Evolutionary conservation across 2,329 filamentous ascomycete genomes (phyloP).

Genomic region (Daldinia eschscholtzii): DNA sequence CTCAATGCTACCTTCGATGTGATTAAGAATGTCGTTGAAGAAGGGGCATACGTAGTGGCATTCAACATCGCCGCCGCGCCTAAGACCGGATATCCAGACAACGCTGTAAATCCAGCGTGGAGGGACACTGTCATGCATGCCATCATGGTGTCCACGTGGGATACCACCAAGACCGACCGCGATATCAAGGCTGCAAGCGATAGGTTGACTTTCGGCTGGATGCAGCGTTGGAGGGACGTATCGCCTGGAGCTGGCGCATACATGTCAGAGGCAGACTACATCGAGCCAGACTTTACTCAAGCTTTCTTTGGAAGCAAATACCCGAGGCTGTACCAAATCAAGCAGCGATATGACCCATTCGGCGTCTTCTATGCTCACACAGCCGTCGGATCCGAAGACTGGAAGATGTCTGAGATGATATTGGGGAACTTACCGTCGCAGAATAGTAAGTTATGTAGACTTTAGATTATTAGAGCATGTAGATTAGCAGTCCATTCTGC

Average conservation of each 20-base stretch:
- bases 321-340: conserved; percentile 41
- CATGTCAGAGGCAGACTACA: conserved; percentile 47
- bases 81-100: conserved; percentile 42
- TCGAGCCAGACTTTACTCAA: conserved; percentile 46
- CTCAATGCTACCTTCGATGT: conserved; percentile 50
- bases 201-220: conserved; percentile 50
- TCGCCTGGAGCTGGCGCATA: conserved; percentile 44
- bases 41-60: conserved; percentile 38
- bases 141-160: conserved; percentile 50
- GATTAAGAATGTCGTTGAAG: conserved; percentile 51
- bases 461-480: conserved; percentile 25
- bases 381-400: conserved; percentile 47
- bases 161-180: conserved; percentile 33
- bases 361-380: conserved; percentile 47
- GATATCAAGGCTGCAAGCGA: conserved; percentile 48
- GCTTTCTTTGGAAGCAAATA: conserved; percentile 48
- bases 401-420: conserved; percentile 43
- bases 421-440: conserved; percentile 42
- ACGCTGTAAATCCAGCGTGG: conserved; percentile 59
- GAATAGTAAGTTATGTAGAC: conserved; percentile 42
- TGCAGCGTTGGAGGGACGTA: conserved; percentile 49
- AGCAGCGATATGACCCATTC: conserved; percentile 46
- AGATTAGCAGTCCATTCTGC: conserved; percentile 10
- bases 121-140: conserved; percentile 56
- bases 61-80: conserved; percentile 48